Conservation (phyloP, 2,329 filamentous ascomycete genomes). For the Alternaria atra region DNA sequence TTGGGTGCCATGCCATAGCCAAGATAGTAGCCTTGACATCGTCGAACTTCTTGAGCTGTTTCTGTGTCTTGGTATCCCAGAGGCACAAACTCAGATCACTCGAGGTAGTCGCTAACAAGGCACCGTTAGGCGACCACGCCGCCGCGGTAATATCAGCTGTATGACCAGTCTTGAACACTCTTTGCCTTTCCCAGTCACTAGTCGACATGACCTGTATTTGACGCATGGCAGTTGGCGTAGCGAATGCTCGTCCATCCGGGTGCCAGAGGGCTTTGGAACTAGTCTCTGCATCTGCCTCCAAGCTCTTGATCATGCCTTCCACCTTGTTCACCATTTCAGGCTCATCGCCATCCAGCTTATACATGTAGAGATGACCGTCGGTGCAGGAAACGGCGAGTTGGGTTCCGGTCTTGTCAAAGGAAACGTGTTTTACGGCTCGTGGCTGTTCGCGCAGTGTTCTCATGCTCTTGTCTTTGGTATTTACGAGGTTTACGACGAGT, state of each 20-base stretch:
- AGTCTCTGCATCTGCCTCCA: slow-evolving; percentile 79
- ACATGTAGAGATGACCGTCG: slow-evolving; percentile 89
- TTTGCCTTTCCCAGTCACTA: slow-evolving; percentile 87
- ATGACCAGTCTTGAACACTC: slow-evolving; percentile 80
- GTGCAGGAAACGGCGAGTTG: slow-evolving; percentile 83
- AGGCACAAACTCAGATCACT: slow-evolving; percentile 71
- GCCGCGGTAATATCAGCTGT: slow-evolving; percentile 84
- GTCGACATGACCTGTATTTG: slow-evolving; percentile 86
- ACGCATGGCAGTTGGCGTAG: slow-evolving; percentile 79
- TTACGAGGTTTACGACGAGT: slow-evolving; percentile 87
- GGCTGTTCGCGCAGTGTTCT: slow-evolving; percentile 83
- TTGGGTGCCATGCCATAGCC: slow-evolving; percentile 89
- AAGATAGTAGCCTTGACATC: slow-evolving; percentile 78
- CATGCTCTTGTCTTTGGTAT: slow-evolving; percentile 79
- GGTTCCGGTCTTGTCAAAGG: slow-evolving; percentile 82
- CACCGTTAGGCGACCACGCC: slow-evolving; percentile 94
- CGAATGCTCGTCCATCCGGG: slow-evolving; percentile 91
- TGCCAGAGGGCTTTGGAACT: slow-evolving; percentile 86
- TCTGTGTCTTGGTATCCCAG: slow-evolving; percentile 92
- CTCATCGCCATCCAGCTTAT: slow-evolving; percentile 79
- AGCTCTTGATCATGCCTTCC: slow-evolving; percentile 81
- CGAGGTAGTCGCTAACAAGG: slow-evolving; percentile 75
- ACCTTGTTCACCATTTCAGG: slow-evolving; percentile 84
- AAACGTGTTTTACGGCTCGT: slow-evolving; percentile 88
- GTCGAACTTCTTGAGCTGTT: slow-evolving; percentile 77